phyloP scores from a whole-genome alignment of 192 early-diverging fungal genomes.

The Coemansia sp. region DNA sequence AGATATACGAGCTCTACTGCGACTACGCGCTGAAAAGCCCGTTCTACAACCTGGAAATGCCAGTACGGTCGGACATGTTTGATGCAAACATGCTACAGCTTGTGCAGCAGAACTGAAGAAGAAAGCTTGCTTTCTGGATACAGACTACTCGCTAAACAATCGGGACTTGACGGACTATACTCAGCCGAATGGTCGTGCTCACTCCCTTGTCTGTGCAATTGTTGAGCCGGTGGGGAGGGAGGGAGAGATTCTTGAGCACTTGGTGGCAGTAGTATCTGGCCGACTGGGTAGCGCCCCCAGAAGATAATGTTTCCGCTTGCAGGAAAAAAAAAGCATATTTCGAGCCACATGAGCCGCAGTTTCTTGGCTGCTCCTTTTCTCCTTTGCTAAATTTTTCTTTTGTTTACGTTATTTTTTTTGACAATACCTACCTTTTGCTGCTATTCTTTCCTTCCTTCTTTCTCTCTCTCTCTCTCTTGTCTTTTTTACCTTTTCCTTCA shows the following conservation, averaged over 20 bases:
- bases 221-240: not conserved
- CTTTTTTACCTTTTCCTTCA: not conserved
- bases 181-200: too few relatives aligned
- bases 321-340: not conserved
- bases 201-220: not conserved
- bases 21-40: constrained; percentile 99
- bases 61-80: constrained; percentile 94
- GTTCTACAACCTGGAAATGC: constrained; percentile 99
- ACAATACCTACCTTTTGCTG: not conserved
- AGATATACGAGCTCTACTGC: constrained; percentile 84
- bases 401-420: not conserved
- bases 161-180: too few relatives aligned
- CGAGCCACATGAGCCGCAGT: not conserved
- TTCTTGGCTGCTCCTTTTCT: not conserved
- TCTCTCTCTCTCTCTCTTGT: not conserved
- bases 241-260: not conserved
- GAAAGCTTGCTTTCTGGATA: not conserved
- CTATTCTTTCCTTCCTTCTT: not conserved
- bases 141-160: too few relatives aligned
- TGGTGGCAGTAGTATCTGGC: not conserved
- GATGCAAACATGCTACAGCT: constrained; percentile 68
- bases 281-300: too few relatives aligned
- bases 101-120: constrained; percentile 19
- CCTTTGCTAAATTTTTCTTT: not conserved
- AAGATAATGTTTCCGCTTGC: not conserved